Evolutionary conservation across 176 grass and related monocot genomes (phyloP).

Genomic region (Ampelocalamus luodianensis): DNA sequence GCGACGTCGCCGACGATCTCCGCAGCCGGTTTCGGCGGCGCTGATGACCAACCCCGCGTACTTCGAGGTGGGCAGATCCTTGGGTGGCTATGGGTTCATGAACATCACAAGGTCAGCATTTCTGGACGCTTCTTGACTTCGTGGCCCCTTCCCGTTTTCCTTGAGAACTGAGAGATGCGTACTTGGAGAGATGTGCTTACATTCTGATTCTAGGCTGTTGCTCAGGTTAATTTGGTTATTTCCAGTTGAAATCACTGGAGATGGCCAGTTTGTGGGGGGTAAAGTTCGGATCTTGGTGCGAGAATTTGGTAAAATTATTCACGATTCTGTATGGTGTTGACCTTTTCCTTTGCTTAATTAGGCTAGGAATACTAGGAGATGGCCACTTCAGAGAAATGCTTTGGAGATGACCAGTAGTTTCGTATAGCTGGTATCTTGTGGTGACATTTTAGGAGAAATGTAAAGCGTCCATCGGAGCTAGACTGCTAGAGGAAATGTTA

Average conservation of each 20-base stretch:
- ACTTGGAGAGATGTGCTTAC: not conserved
- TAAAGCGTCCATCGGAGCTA: not conserved
- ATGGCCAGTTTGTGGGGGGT: not conserved
- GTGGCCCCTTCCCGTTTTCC: not conserved
- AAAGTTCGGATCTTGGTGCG: not conserved
- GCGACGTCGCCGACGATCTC: constrained; percentile 7
- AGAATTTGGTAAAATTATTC: not conserved
- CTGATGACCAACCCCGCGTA: constrained; percentile 81
- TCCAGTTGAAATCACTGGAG: constrained; percentile 27
- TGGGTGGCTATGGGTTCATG: constrained; percentile 93
- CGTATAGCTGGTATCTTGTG: not conserved
- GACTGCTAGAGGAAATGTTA: not conserved
- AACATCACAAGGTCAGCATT: constrained; percentile 78
- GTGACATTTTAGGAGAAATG: not conserved
- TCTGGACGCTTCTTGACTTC: not conserved
- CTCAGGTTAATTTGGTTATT: constrained; percentile 12
- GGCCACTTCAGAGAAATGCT: not conserved
- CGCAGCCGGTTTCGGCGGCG: constrained; percentile 31
- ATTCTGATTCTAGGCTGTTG: not conserved
- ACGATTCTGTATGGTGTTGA: not conserved
- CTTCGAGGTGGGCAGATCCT: constrained; percentile 80
- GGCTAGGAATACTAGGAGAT: constrained; percentile 5
- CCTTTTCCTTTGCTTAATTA: not conserved
- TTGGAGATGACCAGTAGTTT: constrained; percentile 16
- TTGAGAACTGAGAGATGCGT: not conserved